Evolutionary conservation across 2,329 filamentous ascomycete genomes (phyloP).

Genomic region (Fusarium clavum): DNA sequence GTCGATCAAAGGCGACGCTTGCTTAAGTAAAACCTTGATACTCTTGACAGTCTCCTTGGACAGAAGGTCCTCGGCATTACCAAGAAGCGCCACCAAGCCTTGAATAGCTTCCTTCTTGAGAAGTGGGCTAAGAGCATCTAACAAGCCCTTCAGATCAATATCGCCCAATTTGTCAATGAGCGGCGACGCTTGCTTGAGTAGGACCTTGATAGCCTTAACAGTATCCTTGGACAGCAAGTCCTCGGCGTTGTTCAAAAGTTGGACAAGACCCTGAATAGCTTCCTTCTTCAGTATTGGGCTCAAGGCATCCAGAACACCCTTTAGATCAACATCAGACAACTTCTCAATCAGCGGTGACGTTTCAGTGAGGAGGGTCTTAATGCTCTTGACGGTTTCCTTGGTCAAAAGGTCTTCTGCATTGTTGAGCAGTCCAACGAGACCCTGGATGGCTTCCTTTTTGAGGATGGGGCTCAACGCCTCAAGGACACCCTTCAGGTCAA

Average conservation of each 20-base stretch:
- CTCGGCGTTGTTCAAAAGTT: slow-evolving; percentile 43
- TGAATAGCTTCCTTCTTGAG: slow-evolving; percentile 48
- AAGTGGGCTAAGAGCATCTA: slow-evolving; percentile 51
- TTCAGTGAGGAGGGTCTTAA: not conserved
- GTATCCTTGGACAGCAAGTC: slow-evolving; percentile 35
- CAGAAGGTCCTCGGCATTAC: slow-evolving; percentile 49
- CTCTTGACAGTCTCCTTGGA: slow-evolving; percentile 32
- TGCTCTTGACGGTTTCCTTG: slow-evolving; percentile 15
- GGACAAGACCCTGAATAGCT: slow-evolving; percentile 45
- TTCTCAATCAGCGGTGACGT: slow-evolving; percentile 41
- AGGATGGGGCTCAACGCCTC: slow-evolving; percentile 3
- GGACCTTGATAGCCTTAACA: slow-evolving; percentile 40
- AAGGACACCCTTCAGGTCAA: slow-evolving; percentile 10
- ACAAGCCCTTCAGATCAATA: slow-evolving; percentile 49
- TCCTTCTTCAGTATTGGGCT: slow-evolving; percentile 46
- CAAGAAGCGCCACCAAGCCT: slow-evolving; percentile 48
- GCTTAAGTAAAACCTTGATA: slow-evolving; percentile 34
- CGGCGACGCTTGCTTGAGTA: slow-evolving; percentile 32
- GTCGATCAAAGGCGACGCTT: not conserved
- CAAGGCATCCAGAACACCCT: slow-evolving; percentile 45
- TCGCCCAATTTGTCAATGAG: slow-evolving; percentile 44
- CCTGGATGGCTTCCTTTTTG: slow-evolving; percentile 10
- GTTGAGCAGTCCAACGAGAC: not conserved
- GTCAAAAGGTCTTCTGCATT: slow-evolving; percentile 12
- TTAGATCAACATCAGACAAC: slow-evolving; percentile 50